Conservation (phyloP, 2,329 filamentous ascomycete species). For the Pseudogymnoascus sp. region DNA sequence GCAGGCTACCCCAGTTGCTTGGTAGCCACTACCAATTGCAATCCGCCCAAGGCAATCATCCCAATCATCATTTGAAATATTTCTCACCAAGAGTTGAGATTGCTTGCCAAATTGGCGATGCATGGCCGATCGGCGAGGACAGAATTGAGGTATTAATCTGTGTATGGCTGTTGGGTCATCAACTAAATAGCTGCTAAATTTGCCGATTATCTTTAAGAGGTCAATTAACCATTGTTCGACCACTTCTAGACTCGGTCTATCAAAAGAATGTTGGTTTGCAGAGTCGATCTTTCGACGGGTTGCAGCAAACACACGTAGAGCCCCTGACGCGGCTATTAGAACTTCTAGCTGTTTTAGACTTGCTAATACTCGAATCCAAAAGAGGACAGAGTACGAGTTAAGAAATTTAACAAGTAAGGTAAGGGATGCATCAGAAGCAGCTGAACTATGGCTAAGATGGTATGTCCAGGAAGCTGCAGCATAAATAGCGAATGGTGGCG, state of each 20-base stretch:
- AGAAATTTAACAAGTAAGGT: constrained; percentile 24
- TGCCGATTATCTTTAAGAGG: constrained; percentile 31
- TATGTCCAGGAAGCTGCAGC: constrained; percentile 23
- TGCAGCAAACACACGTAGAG: constrained; percentile 20
- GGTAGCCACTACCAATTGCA: not conserved
- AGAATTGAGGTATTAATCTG: constrained; percentile 34
- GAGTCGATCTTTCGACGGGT: constrained; percentile 12
- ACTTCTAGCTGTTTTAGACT: constrained; percentile 19
- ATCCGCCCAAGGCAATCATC: not conserved
- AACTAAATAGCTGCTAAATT: constrained; percentile 28
- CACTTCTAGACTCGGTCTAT: constrained; percentile 18
- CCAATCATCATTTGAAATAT: not conserved
- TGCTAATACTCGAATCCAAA: constrained; percentile 31
- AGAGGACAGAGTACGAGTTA: constrained; percentile 20
- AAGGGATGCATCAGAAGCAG: constrained; percentile 9
- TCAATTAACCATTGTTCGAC: constrained; percentile 31
- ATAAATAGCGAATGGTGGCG: constrained; percentile 18
- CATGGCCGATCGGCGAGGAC: constrained; percentile 31
- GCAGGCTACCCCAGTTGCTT: not conserved
- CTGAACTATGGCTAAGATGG: constrained; percentile 18
- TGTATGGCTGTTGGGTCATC: constrained; percentile 30
- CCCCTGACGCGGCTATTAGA: constrained; percentile 24
- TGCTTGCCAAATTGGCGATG: constrained; percentile 28
- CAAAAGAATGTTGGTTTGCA: constrained; percentile 12
- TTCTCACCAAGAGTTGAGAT: not conserved